Percentiles rank a stretch among this genome's conserved stretches.
These are phyloP conservation scores for Cystobasidium slooffiae DNA, from an alignment of 1,284 basidiomycete species.

Conservation along the genomic window DNA sequence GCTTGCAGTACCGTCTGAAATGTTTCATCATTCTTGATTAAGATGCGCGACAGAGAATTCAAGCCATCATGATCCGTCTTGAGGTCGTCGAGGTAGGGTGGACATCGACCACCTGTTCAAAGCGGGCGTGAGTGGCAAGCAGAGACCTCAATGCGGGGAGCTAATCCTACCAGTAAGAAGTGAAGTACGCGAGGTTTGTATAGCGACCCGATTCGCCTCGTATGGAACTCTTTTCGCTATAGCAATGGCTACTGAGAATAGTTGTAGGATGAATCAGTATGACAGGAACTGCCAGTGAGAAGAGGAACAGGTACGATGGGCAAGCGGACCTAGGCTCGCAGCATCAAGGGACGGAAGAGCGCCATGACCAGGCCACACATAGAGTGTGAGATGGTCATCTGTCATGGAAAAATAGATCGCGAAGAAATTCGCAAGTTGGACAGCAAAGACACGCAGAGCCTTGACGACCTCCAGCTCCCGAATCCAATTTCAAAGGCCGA, in stretches of 20 bases:
- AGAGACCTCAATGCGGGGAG: background rate
- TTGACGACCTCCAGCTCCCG: background rate
- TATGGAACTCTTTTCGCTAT: background rate
- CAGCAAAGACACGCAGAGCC: background rate
- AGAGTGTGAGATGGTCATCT: background rate
- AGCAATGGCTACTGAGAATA: constrained; percentile 2
- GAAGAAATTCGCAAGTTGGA: background rate
- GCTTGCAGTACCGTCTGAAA: background rate
- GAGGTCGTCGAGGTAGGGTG: background rate
- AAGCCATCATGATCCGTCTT: background rate
- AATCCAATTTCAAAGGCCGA: too few species aligned
- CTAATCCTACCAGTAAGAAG: too few species aligned
- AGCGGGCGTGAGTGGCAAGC: background rate
- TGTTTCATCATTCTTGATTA: background rate
- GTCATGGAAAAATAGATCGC: background rate
- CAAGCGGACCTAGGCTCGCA: constrained; percentile 5
- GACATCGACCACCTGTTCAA: constrained; percentile 2
- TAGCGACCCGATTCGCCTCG: too few species aligned
- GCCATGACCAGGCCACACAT: constrained; percentile 1
- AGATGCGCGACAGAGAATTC: background rate
- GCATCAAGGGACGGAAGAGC: constrained; percentile 5
- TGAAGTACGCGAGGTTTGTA: too few species aligned
- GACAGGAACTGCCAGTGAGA: background rate
- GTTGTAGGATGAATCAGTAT: too few species aligned
- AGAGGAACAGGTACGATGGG: background rate